Conservation (phyloP, 1,284 basidiomycete species). For the Phellopilus nigrolimitatus region DNA sequence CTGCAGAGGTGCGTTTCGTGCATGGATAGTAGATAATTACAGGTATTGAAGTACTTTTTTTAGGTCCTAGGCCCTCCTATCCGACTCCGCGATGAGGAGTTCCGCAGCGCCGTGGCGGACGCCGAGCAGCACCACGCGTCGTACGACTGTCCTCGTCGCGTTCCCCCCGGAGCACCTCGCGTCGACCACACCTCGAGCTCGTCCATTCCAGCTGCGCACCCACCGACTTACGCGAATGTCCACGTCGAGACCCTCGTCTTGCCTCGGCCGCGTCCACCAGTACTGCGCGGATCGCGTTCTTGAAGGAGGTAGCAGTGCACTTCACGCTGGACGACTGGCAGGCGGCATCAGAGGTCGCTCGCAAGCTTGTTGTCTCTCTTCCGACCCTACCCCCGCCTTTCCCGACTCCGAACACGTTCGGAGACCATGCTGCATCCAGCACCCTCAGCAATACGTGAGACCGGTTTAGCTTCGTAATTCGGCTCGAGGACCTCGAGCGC, state of each 20-base stretch:
- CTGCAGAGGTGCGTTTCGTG: no score
- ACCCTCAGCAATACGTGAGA: slow-evolving; percentile 38
- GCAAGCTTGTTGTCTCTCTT: slow-evolving; percentile 55
- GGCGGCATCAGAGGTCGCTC: slow-evolving; percentile 84
- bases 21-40: no score
- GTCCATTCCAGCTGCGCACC: slow-evolving; percentile 36
- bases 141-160: no score
- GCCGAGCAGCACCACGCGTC: no score
- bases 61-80: no score
- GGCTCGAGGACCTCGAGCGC: slow-evolving; percentile 69
- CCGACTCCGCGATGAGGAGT: no score
- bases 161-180: no score
- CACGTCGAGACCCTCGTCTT: slow-evolving; percentile 48
- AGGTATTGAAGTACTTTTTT: no score
- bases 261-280: slow-evolving; percentile 38
- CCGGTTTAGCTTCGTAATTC: slow-evolving; percentile 58
- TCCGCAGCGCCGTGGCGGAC: no score
- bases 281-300: slow-evolving; percentile 55
- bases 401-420: slow-evolving; percentile 30
- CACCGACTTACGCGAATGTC: slow-evolving; percentile 37
- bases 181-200: slow-evolving; percentile 41
- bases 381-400: slow-evolving; percentile 39
- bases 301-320: slow-evolving; percentile 82
- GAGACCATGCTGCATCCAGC: slow-evolving; percentile 31
- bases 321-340: slow-evolving; percentile 95